Evolutionary conservation across 768 basidiomycete species (phyloP).

Genomic region (Leccinum disarticulatum): DNA sequence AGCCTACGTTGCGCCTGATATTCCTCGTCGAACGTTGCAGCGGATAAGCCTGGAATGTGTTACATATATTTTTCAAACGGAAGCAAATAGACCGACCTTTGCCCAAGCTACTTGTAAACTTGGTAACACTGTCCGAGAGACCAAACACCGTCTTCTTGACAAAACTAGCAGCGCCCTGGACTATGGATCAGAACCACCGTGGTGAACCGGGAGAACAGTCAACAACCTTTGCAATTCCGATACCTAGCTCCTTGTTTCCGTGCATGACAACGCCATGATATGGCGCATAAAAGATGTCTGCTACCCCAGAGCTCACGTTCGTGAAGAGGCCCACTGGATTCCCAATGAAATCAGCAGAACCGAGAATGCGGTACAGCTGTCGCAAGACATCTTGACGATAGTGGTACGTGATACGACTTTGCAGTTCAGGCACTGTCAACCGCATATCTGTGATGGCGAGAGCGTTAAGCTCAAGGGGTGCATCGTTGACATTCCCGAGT

Average conservation of each 20-base stretch:
- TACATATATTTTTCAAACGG: not conserved
- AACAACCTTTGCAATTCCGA: slow-evolving; percentile 87
- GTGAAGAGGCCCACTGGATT: slow-evolving; percentile 98
- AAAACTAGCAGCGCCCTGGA: slow-evolving; percentile 92
- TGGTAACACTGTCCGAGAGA: slow-evolving; percentile 93
- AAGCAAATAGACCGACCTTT: slow-evolving; percentile 59
- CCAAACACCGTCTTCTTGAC: slow-evolving; percentile 99
- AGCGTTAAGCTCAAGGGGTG: slow-evolving; percentile 91
- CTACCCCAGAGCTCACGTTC: slow-evolving; percentile 96
- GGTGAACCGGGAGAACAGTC: not conserved
- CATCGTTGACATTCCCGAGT: slow-evolving; percentile 94
- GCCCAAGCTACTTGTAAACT: slow-evolving; percentile 95
- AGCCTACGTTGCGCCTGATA: slow-evolving; percentile 88
- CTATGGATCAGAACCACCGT: slow-evolving; percentile 14
- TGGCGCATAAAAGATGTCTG: slow-evolving; percentile 98
- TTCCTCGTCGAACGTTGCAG: slow-evolving; percentile 94
- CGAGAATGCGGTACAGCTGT: slow-evolving; percentile 93
- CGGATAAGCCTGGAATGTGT: slow-evolving; percentile 73
- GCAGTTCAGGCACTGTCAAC: slow-evolving; percentile 78
- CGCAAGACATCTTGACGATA: slow-evolving; percentile 92
- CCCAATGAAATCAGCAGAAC: slow-evolving; percentile 96
- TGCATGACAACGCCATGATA: slow-evolving; percentile 96
- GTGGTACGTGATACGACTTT: slow-evolving; percentile 83
- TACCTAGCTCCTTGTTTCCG: slow-evolving; percentile 90
- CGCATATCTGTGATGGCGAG: slow-evolving; percentile 94